phyloP scores from a whole-genome alignment of 129 eudicot species.

The Cynara cardunculus region DNA sequence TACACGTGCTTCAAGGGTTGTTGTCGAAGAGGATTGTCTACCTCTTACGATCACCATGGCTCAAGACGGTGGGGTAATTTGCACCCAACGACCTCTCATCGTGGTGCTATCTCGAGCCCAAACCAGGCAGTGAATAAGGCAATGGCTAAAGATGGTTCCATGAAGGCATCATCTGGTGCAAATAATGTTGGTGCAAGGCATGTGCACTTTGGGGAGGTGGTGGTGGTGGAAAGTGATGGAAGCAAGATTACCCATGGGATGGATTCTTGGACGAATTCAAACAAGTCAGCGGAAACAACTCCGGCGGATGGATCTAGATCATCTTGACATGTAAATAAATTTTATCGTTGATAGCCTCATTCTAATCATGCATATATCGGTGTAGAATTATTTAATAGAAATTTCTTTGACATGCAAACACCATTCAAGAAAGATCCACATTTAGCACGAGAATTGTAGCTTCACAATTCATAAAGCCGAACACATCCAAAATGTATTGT shows the following conservation, averaged over 20 bases:
- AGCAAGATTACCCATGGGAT: conserved; percentile 29
- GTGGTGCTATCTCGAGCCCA: conserved; percentile 15
- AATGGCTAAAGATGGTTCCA: conserved; percentile 10
- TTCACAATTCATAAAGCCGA: neutral
- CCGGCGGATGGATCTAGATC: conserved; percentile 14
- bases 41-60: conserved; percentile 17
- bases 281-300: conserved; percentile 37
- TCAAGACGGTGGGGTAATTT: conserved; percentile 28
- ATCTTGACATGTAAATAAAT: conserved; percentile 23
- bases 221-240: conserved; percentile 40
- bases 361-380: neutral
- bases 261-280: conserved; percentile 35
- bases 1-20: conserved; percentile 59
- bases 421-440: neutral
- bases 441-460: neutral
- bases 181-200: conserved; percentile 23
- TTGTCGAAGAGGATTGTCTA: conserved; percentile 2
- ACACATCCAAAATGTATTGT: neutral
- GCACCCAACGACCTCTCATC: conserved; percentile 13
- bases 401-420: neutral
- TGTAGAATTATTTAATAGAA: neutral
- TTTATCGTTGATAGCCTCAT: neutral
- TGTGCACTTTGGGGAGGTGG: conserved; percentile 47
- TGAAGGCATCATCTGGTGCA: neutral
- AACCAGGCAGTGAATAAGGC: conserved; percentile 10